Base-by-base conservation (phyloP, 2,329 filamentous ascomycete genomes). In the Trichothecium sympodiale region DNA sequence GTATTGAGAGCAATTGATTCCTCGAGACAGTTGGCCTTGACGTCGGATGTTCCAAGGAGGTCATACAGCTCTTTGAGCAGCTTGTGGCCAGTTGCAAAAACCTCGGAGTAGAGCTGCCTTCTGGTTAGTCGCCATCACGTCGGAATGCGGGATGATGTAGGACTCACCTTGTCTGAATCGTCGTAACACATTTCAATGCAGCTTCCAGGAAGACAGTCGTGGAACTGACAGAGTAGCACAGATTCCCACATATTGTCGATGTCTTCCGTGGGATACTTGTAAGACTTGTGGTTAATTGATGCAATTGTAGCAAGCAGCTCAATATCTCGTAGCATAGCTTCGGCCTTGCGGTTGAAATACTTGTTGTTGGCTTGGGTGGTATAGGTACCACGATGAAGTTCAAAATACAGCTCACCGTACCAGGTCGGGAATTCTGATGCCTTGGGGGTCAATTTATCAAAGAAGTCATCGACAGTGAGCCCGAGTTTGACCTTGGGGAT, bases 301-400 rank as follows among this genome's bases (percentile, higher is more conserved):
- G 86, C 87, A 45, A 94, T 62, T 0, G 91, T 94, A 7, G 88
- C 85, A 26, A 96, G 66, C 44, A 84, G 79, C 57, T 98, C 91
- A 37, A 96, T 69, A 43, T 94, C 85, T 32, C 87, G 81, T 36
- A 98, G 69, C 61, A 94, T 59, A 36, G 83, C 77, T 59, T 98
- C 91, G 0, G 85, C 72, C 53, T 80, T 82, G 37, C 91, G 76
- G 55, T 96, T 98, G 65, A 93, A 89, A 47, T 77, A 77, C 65
- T 98, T 98, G 67, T 94, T 98, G 62, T 95, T 94, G 40, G 88
- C 83, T 57, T 96, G 89, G 0, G 89, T 95, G 4, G 91, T 98
- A 61, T 96, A 96, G 10, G 89, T 96, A 36, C 91, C 91, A 41
- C 91, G 83, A 56, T 98, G 91, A 33, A 98, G 73, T 60, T 98